Evolutionary conservation across 2,329 filamentous ascomycete species (phyloP).

Genomic region (Fusarium liriodendri): DNA sequence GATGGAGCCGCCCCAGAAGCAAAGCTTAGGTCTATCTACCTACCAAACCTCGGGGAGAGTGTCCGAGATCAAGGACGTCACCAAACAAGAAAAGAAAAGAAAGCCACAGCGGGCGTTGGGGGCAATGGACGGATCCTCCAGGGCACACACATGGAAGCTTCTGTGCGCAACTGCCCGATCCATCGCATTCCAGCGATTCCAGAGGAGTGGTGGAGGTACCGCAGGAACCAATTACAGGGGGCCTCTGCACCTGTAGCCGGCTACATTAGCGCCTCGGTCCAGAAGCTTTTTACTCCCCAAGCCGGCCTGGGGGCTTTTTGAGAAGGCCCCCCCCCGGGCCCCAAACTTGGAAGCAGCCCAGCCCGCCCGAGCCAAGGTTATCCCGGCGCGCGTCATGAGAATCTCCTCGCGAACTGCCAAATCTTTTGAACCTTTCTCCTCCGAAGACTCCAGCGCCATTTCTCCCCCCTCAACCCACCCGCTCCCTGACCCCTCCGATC

Average conservation of each 20-base stretch:
- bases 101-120: not conserved
- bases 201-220: constrained; percentile 15
- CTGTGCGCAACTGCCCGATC: constrained; percentile 10
- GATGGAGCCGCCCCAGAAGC: not conserved
- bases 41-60: not conserved
- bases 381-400: constrained; percentile 45
- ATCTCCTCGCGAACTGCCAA: constrained; percentile 41
- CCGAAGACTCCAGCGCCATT: constrained; percentile 24
- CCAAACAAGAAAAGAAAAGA: not conserved
- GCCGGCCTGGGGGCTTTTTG: constrained; percentile 27
- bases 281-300: constrained; percentile 19
- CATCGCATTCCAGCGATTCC: constrained; percentile 31
- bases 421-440: constrained; percentile 34
- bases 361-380: constrained; percentile 37
- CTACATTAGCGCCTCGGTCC: constrained; percentile 40
- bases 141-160: constrained; percentile 7
- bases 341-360: constrained; percentile 9
- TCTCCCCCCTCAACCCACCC: constrained; percentile 27
- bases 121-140: not conserved
- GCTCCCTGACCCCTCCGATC: constrained; percentile 20
- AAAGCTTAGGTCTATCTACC: not conserved
- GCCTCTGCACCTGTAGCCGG: constrained; percentile 18
- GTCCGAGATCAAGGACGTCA: constrained; percentile 23
- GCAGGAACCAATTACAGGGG: constrained; percentile 37
- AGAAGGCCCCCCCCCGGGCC: not conserved